Evolutionary conservation across 192 early-diverging fungal species (phyloP).

Genomic region (Haplosporangium gracile): DNA sequence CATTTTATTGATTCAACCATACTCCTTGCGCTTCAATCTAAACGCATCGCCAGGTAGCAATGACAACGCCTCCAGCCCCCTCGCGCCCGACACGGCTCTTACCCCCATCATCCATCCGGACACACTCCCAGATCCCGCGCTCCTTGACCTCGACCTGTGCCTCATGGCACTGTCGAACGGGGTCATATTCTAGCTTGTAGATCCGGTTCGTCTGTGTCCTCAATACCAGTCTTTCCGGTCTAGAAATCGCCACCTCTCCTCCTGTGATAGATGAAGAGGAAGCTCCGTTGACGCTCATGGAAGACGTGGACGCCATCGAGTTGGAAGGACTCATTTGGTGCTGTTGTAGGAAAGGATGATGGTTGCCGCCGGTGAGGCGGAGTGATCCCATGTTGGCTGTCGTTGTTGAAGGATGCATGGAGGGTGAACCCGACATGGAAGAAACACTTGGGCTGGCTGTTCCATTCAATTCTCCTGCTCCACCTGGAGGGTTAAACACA

Average conservation of each 20-base stretch:
- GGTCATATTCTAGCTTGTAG: conserved; percentile 43
- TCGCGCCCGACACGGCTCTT: conserved; percentile 42
- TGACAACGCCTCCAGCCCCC: conserved; percentile 45
- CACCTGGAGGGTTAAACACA: background rate
- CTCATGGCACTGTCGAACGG: conserved; percentile 43
- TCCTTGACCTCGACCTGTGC: conserved; percentile 46
- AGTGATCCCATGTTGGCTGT: background rate
- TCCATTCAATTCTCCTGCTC: background rate
- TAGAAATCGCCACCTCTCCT: background rate
- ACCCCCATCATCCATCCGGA: conserved; percentile 53
- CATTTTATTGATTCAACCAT: background rate
- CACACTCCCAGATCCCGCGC: conserved; percentile 49
- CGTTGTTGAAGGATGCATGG: background rate
- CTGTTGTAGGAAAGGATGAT: background rate
- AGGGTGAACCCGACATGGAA: background rate
- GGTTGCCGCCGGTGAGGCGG: background rate
- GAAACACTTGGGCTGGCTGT: background rate
- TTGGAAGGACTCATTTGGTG: conserved; percentile 19
- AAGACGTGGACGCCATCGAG: conserved; percentile 32
- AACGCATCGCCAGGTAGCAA: conserved; percentile 45
- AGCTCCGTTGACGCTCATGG: conserved; percentile 7
- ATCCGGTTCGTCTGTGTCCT: conserved; percentile 46
- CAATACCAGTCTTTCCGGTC: conserved; percentile 42
- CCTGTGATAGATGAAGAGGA: background rate
- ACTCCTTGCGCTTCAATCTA: background rate